Conservation (phyloP, 1,139 yeast genomes). For the Chernovozyma sophiae-reginae region DNA sequence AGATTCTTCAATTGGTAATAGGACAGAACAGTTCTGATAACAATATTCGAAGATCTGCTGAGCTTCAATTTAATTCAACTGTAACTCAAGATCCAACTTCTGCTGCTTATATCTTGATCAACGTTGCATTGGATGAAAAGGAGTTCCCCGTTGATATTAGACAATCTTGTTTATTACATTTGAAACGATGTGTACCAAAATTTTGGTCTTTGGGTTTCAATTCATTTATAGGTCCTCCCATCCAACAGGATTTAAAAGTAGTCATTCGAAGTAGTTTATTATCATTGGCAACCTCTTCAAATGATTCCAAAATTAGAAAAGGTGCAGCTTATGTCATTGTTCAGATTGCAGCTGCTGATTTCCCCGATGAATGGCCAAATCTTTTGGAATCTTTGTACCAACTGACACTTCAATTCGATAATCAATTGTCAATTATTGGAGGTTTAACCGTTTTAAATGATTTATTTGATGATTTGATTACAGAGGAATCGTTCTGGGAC, state of each 20-base stretch:
- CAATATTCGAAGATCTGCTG: constrained; percentile 29
- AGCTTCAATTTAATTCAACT: constrained; percentile 26
- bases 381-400: constrained; percentile 49
- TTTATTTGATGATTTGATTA: constrained; percentile 76
- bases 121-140: constrained; percentile 18
- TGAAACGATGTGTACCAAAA: constrained; percentile 65
- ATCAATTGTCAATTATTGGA: constrained; percentile 47
- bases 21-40: constrained; percentile 39
- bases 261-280: constrained; percentile 49
- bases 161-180: constrained; percentile 67
- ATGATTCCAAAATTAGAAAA: constrained; percentile 59
- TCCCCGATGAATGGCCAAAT: constrained; percentile 94
- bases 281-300: constrained; percentile 45
- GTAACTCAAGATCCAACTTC: constrained; percentile 29
- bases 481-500: constrained; percentile 83
- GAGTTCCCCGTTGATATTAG: constrained; percentile 30
- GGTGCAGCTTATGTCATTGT: constrained; percentile 73
- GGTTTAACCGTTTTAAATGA: constrained; percentile 72
- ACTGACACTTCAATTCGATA: constrained; percentile 28
- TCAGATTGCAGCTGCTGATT: constrained; percentile 85
- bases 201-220: constrained; percentile 87
- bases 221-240: constrained; percentile 66
- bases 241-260: constrained; percentile 50
- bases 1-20: constrained; percentile 16
- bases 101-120: constrained; percentile 26